Evolutionary conservation across 2,329 filamentous ascomycete genomes (phyloP).

Genomic region (Gaeumannomyces tritici): DNA sequence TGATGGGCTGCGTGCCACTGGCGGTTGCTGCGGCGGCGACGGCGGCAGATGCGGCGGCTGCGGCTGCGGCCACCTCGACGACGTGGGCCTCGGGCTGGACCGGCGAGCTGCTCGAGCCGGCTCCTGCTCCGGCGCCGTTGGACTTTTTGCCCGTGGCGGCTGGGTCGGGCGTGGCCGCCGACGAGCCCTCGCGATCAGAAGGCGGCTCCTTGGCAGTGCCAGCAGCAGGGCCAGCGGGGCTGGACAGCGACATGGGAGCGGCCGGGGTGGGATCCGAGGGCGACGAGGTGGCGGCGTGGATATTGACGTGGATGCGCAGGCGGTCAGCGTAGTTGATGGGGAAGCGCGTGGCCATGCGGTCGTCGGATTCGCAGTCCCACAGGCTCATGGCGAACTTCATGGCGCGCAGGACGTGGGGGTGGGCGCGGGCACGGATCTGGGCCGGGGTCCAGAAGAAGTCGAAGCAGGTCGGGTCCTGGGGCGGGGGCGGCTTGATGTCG

Average conservation of each 20-base stretch:
- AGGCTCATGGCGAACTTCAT: constrained; percentile 59
- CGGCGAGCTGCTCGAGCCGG: too few relatives aligned
- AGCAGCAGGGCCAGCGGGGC: constrained; percentile 9
- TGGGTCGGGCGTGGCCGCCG: too few relatives aligned
- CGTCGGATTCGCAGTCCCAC: constrained; percentile 48
- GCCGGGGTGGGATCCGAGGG: background rate
- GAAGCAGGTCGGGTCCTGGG: constrained; percentile 58
- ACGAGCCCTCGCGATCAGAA: constrained; percentile 4
- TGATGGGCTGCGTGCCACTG: constrained; percentile 37
- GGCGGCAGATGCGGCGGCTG: constrained; percentile 3
- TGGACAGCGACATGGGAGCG: background rate
- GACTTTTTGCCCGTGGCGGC: background rate
- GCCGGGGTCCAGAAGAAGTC: constrained; percentile 67
- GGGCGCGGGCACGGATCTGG: constrained; percentile 57
- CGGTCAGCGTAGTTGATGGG: constrained; percentile 62
- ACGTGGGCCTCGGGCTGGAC: too few relatives aligned
- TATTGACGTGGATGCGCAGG: constrained; percentile 53
- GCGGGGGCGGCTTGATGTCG: constrained; percentile 42
- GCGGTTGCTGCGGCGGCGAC: constrained; percentile 28
- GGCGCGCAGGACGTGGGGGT: constrained; percentile 52
- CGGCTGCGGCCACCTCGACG: constrained; percentile 11
- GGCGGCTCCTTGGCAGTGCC: too few relatives aligned
- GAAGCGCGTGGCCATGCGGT: constrained; percentile 48
- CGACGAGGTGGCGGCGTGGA: constrained; percentile 12
- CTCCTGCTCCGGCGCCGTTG: background rate